phyloP scores from a whole-genome alignment of 169 alveolate genomes.

The Babesia ovata region DNA sequence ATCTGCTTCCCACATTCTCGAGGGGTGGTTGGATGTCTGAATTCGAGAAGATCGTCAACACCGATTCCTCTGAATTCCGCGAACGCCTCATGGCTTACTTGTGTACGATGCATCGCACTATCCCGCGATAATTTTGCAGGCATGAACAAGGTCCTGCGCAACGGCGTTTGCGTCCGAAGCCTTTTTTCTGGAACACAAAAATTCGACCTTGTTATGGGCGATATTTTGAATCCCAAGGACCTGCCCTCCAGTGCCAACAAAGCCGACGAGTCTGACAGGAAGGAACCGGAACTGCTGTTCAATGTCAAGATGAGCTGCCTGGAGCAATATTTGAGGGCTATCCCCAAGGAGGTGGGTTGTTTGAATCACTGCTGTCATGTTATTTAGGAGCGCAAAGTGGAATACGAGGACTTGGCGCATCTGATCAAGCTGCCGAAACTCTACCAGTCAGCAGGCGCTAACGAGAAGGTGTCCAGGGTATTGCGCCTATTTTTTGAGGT shows the following conservation, averaged over 20 bases:
- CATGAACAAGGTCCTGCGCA: slow-evolving; percentile 25
- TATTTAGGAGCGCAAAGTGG: slow-evolving; percentile 25
- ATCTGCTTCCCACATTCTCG: slow-evolving; percentile 23
- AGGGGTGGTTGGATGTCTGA: slow-evolving; percentile 42
- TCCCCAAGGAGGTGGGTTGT: slow-evolving; percentile 40
- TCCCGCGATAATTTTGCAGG: neutral
- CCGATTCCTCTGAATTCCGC: slow-evolving; percentile 1
- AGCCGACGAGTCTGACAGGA: neutral
- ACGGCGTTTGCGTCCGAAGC: slow-evolving; percentile 5
- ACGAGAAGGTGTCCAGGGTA: slow-evolving; percentile 39
- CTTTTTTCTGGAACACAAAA: neutral
- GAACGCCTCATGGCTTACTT: slow-evolving; percentile 38
- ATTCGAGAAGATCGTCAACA: slow-evolving; percentile 8
- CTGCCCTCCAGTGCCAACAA: slow-evolving; percentile 1
- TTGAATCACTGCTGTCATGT: neutral
- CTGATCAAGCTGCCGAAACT: slow-evolving; percentile 20
- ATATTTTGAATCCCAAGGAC: slow-evolving; percentile 18
- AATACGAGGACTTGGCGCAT: slow-evolving; percentile 9
- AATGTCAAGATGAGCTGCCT: slow-evolving; percentile 37
- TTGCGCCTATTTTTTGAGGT: slow-evolving; percentile 47
- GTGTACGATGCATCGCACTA: neutral
- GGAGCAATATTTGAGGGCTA: slow-evolving; percentile 22
- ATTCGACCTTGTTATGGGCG: slow-evolving; percentile 1
- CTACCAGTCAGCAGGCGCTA: slow-evolving; percentile 20
- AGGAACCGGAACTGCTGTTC: slow-evolving; percentile 45